Evolutionary conservation across 148 eudicot genomes (phyloP).

Genomic region (Fagopyrum tataricum): DNA sequence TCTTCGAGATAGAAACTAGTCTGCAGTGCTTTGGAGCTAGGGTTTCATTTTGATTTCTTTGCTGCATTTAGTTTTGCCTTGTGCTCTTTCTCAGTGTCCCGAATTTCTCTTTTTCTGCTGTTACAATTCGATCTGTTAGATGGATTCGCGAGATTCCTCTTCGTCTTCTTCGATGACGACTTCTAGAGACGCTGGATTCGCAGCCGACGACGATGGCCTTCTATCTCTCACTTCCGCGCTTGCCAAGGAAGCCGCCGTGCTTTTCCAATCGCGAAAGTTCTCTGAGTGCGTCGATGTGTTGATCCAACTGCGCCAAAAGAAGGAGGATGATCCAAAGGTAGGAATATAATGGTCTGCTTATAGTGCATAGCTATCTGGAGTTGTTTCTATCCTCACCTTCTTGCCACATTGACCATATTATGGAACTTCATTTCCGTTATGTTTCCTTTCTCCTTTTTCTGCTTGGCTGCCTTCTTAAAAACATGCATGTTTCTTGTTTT

Average conservation of each 20-base stretch:
- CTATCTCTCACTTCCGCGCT: conserved; percentile 33
- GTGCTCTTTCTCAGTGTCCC: neutral
- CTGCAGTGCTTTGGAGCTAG: neutral
- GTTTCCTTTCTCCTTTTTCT: neutral
- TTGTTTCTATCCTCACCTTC: neutral
- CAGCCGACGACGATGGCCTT: conserved; percentile 39
- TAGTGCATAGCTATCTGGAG: neutral
- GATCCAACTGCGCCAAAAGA: conserved; percentile 54
- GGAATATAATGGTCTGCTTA: neutral
- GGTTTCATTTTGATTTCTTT: neutral
- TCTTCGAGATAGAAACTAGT: neutral
- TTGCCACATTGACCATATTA: neutral
- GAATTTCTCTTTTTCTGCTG: neutral
- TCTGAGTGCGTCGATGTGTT: conserved; percentile 62
- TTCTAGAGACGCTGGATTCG: conserved; percentile 23
- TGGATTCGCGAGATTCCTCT: conserved; percentile 61
- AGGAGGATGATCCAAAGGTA: conserved; percentile 71
- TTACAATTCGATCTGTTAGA: conserved; percentile 33
- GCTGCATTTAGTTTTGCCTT: neutral
- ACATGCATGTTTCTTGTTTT: neutral
- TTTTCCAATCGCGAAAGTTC: conserved; percentile 64
- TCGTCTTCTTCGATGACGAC: conserved; percentile 21
- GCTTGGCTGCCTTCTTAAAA: neutral
- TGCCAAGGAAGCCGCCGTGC: conserved; percentile 59
- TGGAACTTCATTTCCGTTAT: neutral